phyloP scores from a whole-genome alignment of 306 rosid species.

The Cicer bijugum region DNA sequence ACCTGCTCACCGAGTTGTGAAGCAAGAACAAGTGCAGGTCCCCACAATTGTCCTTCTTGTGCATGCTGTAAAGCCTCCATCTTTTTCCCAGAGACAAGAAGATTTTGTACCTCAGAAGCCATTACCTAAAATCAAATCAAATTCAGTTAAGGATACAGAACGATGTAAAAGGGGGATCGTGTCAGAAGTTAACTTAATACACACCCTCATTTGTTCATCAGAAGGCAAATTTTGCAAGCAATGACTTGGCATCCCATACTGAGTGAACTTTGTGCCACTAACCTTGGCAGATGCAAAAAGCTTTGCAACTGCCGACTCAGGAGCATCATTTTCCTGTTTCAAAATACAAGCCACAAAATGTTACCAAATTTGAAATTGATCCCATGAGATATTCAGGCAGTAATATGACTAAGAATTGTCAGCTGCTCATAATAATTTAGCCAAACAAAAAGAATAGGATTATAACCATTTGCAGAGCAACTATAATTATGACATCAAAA shows the following conservation, averaged over 20 bases:
- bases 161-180: background rate
- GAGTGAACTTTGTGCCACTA: slow-evolving; percentile 52
- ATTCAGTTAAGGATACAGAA: slow-evolving; percentile 36
- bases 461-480: slow-evolving; percentile 20
- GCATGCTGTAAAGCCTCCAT: slow-evolving; percentile 89
- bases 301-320: slow-evolving; percentile 79
- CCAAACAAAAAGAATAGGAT: slow-evolving; percentile 28
- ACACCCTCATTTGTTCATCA: slow-evolving; percentile 75
- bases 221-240: slow-evolving; percentile 82
- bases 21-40: slow-evolving; percentile 96
- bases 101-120: slow-evolving; percentile 88
- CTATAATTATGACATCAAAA: background rate
- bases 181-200: slow-evolving; percentile 25
- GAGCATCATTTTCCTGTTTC: slow-evolving; percentile 76
- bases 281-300: slow-evolving; percentile 78
- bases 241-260: slow-evolving; percentile 58
- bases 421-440: background rate
- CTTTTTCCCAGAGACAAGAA: slow-evolving; percentile 86
- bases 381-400: background rate
- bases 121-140: slow-evolving; percentile 64
- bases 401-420: slow-evolving; percentile 12
- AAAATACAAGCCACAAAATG: slow-evolving; percentile 37
- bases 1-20: slow-evolving; percentile 99
- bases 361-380: slow-evolving; percentile 16
- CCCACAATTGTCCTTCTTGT: slow-evolving; percentile 98